Evolutionary conservation across 495 filamentous ascomycete species (phyloP), one percentile per base, ranked within the genome.

Genomic region (Pyronema domesticum): DNA sequence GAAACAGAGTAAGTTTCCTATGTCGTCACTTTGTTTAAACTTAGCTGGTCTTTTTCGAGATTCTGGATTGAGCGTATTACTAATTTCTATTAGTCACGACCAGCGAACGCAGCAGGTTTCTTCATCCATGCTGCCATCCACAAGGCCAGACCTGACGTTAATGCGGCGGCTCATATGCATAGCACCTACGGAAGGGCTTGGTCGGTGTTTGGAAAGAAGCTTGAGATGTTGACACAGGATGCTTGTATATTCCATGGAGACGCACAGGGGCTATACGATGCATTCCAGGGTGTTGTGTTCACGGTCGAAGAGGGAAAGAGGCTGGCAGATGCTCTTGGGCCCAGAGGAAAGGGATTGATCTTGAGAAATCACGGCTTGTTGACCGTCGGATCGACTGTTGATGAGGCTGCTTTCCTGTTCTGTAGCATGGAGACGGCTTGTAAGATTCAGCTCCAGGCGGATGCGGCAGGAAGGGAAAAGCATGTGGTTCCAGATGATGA

Each of bases 21-120:
- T 30, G 23, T 30, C 23, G 23, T 30, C 23, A 30, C 23, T 30
- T 30, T 1, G 5, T 30, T 30, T 30, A 1, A 30, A 30, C 23
- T 30, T 30, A 1, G 5, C 23, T 5, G 1, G 23, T 30, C 23
- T 30, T 30, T 5, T 30, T 30, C 5, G 23, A 30, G 23, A 30
- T 30, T 30, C 23, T 1, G 23, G 23, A 30, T 30, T 30, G 23
- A 30, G 23, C 5, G 5, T 1, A 30, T 30, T 30, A 30, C 23
- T 30, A 30, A 30, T 30, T 30, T 30, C 23, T 30, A 30, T 30
- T 30, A 30, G 23, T 30, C 23, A 30, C 23, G 23, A 8, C 67
- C 70, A 5, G 68, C 76, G 57, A 86, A 85, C 64, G 76, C 78
- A 19, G 80, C 82, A 3, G 82, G 80, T 2, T 85, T 82, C 61